A percentile compares a stretch with the other conserved stretches of the same genome.
phyloP scores from a whole-genome alignment of 768 basidiomycete genomes.

The Tylopilus subfusipes region DNA sequence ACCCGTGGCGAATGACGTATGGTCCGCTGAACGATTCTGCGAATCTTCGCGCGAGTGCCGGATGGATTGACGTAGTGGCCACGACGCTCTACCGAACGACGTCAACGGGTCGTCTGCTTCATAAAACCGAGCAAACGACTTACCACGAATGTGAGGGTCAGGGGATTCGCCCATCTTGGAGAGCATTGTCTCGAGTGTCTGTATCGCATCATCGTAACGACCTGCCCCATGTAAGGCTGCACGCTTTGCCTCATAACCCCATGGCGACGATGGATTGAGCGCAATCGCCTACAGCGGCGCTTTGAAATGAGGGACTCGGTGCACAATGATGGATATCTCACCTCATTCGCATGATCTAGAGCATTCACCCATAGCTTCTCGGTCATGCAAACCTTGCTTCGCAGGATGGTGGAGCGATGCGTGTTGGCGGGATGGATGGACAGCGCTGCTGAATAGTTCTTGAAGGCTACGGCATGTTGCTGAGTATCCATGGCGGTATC shows the following conservation, averaged over 20 bases:
- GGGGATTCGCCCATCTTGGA: not conserved
- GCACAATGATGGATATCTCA: not conserved
- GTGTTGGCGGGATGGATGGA: not conserved
- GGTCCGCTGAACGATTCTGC: not conserved
- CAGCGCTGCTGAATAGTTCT: not conserved
- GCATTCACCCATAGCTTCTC: not conserved
- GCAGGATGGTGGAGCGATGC: not conserved
- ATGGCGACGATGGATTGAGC: not conserved
- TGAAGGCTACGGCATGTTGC: not conserved
- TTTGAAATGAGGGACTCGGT: too few relatives aligned
- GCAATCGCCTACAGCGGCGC: not conserved
- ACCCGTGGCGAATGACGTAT: not conserved
- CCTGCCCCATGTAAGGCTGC: not conserved
- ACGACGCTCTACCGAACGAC: not conserved
- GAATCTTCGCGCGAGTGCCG: not conserved
- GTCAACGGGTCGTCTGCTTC: not conserved
- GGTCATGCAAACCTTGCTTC: too few relatives aligned
- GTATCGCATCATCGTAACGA: not conserved
- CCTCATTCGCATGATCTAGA: not conserved
- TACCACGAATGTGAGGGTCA: not conserved
- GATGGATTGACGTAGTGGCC: not conserved
- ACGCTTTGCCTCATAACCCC: not conserved
- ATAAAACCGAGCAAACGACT: not conserved
- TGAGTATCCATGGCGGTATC: not conserved
- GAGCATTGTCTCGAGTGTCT: not conserved